These are phyloP conservation scores for Aechmea fasciata DNA, from an alignment of 176 grass and related monocot species.

Conservation along the genomic window DNA sequence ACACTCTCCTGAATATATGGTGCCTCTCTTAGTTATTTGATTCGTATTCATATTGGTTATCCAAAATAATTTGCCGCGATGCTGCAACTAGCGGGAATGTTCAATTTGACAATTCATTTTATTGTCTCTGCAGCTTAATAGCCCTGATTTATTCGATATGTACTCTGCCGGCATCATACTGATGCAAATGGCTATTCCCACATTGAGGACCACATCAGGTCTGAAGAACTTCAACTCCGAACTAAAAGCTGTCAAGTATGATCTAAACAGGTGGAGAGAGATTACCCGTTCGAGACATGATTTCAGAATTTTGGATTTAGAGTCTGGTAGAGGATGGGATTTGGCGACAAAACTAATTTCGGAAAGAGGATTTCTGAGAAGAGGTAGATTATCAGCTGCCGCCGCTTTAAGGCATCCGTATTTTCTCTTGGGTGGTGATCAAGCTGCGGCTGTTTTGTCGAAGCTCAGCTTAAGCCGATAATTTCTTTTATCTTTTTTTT, in stretches of 20 bases:
- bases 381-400: conserved; percentile 56
- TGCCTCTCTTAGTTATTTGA: neutral
- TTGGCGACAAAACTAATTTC: conserved; percentile 90
- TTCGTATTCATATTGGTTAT: neutral
- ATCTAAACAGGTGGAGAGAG: conserved; percentile 73
- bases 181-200: conserved; percentile 90
- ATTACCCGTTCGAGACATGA: conserved; percentile 46
- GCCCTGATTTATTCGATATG: conserved; percentile 92
- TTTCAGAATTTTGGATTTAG: conserved; percentile 63
- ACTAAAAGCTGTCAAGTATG: conserved; percentile 65
- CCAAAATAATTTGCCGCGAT: neutral
- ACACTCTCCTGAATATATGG: neutral
- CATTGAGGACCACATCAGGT: conserved; percentile 39
- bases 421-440: conserved; percentile 79
- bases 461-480: conserved; percentile 51
- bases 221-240: conserved; percentile 94
- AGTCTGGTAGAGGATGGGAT: conserved; percentile 84
- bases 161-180: conserved; percentile 92
- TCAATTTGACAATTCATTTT: neutral
- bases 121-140: conserved; percentile 54
- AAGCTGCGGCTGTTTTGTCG: conserved; percentile 69
- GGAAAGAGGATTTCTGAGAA: conserved; percentile 42
- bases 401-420: conserved; percentile 85
- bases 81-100: neutral
- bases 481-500: neutral